Evolutionary conservation across 306 rosid species (phyloP).

Genomic region (Urtica urens): DNA sequence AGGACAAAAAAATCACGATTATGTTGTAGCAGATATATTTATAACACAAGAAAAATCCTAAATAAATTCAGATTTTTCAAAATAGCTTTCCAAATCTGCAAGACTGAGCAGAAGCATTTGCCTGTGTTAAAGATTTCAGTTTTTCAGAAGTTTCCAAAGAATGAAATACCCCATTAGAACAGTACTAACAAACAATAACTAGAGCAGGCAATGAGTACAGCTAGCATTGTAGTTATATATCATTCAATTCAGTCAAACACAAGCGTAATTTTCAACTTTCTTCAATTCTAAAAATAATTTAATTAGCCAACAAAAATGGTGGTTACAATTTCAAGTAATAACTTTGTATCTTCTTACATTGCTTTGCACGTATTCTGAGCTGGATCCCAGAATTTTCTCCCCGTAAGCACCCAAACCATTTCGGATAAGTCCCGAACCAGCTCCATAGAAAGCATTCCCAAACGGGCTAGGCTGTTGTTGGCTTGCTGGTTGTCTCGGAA

Average conservation of each 20-base stretch:
- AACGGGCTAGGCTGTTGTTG: slow-evolving; percentile 71
- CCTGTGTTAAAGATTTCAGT: too few species aligned
- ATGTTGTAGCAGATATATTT: too few species aligned
- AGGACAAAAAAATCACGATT: too few species aligned
- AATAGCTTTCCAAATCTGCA: too few species aligned
- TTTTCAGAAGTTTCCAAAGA: too few species aligned
- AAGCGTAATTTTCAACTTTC: neutral
- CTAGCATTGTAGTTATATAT: too few species aligned
- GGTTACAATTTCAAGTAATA: neutral
- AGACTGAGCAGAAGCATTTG: too few species aligned
- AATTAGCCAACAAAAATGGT: neutral
- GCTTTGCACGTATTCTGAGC: slow-evolving; percentile 98
- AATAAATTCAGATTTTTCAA: too few species aligned
- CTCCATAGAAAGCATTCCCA: slow-evolving; percentile 78
- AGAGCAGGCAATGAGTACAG: too few species aligned
- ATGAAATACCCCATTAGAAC: too few species aligned
- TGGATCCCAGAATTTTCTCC: slow-evolving; percentile 78
- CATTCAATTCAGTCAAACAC: neutral
- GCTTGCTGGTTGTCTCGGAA: slow-evolving; percentile 30
- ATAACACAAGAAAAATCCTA: too few species aligned
- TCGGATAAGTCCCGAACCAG: slow-evolving; percentile 90
- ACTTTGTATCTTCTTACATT: slow-evolving; percentile 43
- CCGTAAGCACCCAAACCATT: slow-evolving; percentile 98
- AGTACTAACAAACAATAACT: neutral
- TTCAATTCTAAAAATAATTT: neutral